Evolutionary conservation across 306 rosid species (phyloP).

Genomic region (Trichosanthes cucumerina): DNA sequence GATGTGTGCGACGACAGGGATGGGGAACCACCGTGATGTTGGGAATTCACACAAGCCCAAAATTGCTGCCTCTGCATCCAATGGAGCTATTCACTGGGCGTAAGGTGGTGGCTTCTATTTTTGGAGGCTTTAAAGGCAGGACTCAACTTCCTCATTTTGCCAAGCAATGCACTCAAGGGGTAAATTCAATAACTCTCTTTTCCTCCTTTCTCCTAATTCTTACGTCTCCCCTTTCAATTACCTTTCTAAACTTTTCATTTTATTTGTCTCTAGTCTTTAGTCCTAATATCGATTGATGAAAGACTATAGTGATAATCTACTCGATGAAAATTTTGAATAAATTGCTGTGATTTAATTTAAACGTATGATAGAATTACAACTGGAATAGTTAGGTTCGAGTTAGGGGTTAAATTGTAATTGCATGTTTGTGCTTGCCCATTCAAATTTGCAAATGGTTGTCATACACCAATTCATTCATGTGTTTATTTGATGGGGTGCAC

Average conservation of each 20-base stretch:
- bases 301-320: no score
- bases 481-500: no score
- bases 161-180: conserved; percentile 51
- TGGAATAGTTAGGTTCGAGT: no score
- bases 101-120: conserved; percentile 33
- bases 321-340: no score
- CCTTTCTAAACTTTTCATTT: neutral
- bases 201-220: neutral
- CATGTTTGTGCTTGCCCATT: no score
- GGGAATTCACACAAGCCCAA: conserved; percentile 59
- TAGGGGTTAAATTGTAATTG: no score
- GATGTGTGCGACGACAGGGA: neutral
- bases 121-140: conserved; percentile 82
- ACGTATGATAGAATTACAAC: no score
- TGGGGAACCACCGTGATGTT: conserved; percentile 67
- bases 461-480: no score
- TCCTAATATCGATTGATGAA: no score
- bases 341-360: no score
- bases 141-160: conserved; percentile 62
- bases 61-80: conserved; percentile 60
- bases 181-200: conserved; percentile 1
- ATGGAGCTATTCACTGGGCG: conserved; percentile 79
- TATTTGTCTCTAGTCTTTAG: no score
- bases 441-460: no score
- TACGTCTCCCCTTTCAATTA: neutral